Percentiles rank a stretch among this genome's conserved stretches.
Conservation (phyloP, 1,284 basidiomycete species). For the Phellopilus nigrolimitatus region DNA sequence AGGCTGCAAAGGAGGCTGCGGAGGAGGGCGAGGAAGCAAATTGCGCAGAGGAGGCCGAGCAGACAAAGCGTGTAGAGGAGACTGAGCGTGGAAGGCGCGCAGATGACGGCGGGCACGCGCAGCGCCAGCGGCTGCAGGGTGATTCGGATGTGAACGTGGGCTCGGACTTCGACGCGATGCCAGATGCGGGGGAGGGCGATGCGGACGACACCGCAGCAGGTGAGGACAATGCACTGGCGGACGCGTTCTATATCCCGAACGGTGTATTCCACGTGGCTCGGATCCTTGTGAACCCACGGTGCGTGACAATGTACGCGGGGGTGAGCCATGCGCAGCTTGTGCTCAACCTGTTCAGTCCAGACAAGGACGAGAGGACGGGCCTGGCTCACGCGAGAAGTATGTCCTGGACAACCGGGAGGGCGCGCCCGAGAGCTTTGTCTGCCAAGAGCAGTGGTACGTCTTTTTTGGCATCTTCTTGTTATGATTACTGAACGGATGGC, state of each 20-base stretch:
- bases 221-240: conserved; percentile 11
- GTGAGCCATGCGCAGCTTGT: conserved; percentile 92
- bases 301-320: conserved; percentile 94
- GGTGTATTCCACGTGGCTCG: conserved; percentile 80
- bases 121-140: conserved; percentile 31
- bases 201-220: neutral
- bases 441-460: no score
- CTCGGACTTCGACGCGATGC: conserved; percentile 87
- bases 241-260: conserved; percentile 73
- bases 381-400: no score
- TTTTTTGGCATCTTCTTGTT: no score
- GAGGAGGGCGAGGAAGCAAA: conserved; percentile 12
- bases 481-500: no score
- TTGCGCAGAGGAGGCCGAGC: neutral
- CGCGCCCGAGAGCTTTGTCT: no score
- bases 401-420: no score
- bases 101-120: conserved; percentile 32
- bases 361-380: no score
- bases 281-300: conserved; percentile 90
- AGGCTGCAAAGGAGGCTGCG: conserved; percentile 7
- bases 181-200: conserved; percentile 40
- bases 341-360: conserved; percentile 80
- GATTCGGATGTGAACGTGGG: conserved; percentile 78
- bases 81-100: conserved; percentile 27
- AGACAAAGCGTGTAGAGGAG: conserved; percentile 22